Evolutionary conservation across 2,329 filamentous ascomycete species (phyloP).

Genomic region (Neonectria neomacrospora): DNA sequence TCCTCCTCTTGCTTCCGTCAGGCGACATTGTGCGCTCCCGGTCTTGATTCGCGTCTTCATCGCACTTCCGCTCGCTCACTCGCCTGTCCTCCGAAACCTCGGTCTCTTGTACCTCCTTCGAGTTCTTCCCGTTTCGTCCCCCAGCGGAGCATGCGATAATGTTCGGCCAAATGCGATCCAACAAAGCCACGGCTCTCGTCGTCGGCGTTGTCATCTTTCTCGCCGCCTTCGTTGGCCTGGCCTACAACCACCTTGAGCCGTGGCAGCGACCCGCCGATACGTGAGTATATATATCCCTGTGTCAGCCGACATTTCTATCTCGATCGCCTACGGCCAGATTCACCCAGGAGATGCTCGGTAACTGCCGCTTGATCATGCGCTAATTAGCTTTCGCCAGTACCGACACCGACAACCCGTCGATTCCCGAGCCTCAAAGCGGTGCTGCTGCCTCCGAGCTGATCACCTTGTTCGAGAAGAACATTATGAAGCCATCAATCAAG

Average conservation of each 20-base stretch:
- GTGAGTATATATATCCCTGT: constrained; percentile 36
- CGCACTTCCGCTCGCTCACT: constrained; percentile 25
- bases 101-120: constrained; percentile 6
- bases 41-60: constrained; percentile 30
- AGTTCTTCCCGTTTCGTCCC: constrained; percentile 4
- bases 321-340: neutral
- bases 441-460: constrained; percentile 42
- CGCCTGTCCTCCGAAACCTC: neutral
- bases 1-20: constrained; percentile 27
- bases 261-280: constrained; percentile 42
- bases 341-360: neutral
- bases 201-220: constrained; percentile 48
- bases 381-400: constrained; percentile 32
- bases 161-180: constrained; percentile 47
- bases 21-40: constrained; percentile 31
- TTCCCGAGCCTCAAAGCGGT: constrained; percentile 29
- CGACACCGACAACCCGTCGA: constrained; percentile 37
- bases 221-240: constrained; percentile 46
- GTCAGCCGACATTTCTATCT: neutral
- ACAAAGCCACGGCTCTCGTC: constrained; percentile 45
- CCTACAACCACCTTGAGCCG: constrained; percentile 48
- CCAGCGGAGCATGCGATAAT: constrained; percentile 45
- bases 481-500: constrained; percentile 46
- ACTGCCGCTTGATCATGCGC: neutral
- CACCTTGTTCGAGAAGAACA: constrained; percentile 48